phyloP scores from a whole-genome alignment of 208 protist species.

The Acanthamoeba culbertsoni region DNA sequence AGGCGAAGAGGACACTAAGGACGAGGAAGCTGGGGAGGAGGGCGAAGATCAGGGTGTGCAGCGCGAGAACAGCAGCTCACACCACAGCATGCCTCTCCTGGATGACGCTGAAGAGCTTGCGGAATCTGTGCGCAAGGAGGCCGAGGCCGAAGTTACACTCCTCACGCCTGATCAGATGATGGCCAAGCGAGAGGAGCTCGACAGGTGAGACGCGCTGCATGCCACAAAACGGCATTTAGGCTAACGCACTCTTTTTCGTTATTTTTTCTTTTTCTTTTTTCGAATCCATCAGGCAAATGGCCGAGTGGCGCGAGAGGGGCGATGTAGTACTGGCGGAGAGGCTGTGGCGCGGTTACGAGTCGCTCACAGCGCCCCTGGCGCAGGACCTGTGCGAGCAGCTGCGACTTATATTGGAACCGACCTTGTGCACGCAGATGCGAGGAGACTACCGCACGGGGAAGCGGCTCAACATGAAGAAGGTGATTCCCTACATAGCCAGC shows the following conservation, averaged over 20 bases:
- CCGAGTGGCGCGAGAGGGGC: constrained; percentile 17
- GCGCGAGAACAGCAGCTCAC: constrained; percentile 47
- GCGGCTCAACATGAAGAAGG: constrained; percentile 99
- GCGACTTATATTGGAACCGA: constrained; percentile 97
- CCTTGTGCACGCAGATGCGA: constrained; percentile 95
- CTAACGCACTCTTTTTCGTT: background rate
- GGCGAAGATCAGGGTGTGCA: constrained; percentile 10
- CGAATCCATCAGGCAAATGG: background rate
- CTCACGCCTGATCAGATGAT: background rate
- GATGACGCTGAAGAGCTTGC: too few relatives aligned
- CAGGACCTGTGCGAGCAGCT: constrained; percentile 99
- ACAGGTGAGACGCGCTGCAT: background rate
- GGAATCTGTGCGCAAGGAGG: background rate
- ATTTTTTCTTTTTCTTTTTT: too few relatives aligned
- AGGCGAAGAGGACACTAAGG: constrained; percentile 55
- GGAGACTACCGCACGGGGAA: constrained; percentile 99
- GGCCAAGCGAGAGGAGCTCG: constrained; percentile 38
- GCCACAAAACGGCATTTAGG: background rate
- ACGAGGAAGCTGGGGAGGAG: background rate
- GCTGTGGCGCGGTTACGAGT: constrained; percentile 92
- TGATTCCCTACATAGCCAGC: constrained; percentile 99
- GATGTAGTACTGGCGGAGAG: constrained; percentile 65
- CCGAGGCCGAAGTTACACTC: background rate
- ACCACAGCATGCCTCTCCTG: constrained; percentile 20
- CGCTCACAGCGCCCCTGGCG: constrained; percentile 89